Conservation (phyloP, 352 stramenopile species). For the Globisporangium splendens region DNA sequence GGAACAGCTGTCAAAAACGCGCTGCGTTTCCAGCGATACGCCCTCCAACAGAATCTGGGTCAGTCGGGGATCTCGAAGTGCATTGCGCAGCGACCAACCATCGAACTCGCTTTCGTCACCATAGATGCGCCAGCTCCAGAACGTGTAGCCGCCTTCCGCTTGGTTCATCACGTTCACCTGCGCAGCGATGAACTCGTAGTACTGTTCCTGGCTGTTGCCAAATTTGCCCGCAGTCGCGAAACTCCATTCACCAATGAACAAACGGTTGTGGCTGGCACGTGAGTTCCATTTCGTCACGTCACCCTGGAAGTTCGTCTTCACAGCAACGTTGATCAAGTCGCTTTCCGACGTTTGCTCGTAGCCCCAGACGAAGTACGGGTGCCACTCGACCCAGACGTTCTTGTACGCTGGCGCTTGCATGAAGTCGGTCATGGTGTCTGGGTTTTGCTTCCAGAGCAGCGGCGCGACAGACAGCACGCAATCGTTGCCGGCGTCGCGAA, state of each 20-base stretch:
- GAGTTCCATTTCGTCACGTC: constrained; percentile 38
- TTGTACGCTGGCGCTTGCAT: constrained; percentile 42
- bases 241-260: constrained; percentile 49
- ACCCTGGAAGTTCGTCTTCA: constrained; percentile 40
- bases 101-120: constrained; percentile 55
- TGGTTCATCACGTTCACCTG: constrained; percentile 52
- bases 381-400: constrained; percentile 86
- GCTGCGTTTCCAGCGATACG: too few species aligned
- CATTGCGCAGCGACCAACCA: constrained; percentile 57
- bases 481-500: constrained; percentile 52
- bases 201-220: constrained; percentile 28
- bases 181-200: constrained; percentile 45
- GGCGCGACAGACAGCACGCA: constrained; percentile 61
- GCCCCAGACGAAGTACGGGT: constrained; percentile 82
- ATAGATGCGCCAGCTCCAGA: constrained; percentile 74
- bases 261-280: constrained; percentile 27
- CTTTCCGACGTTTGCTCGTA: constrained; percentile 54
- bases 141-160: constrained; percentile 59
- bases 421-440: constrained; percentile 46
- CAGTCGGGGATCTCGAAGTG: constrained; percentile 51
- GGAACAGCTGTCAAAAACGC: too few species aligned
- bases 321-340: constrained; percentile 39
- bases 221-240: constrained; percentile 55
- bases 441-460: constrained; percentile 44
- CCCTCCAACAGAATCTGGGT: too few species aligned